phyloP scores from a whole-genome alignment of 805 yeast species.

The Maudiozyma pseudohumilis region DNA sequence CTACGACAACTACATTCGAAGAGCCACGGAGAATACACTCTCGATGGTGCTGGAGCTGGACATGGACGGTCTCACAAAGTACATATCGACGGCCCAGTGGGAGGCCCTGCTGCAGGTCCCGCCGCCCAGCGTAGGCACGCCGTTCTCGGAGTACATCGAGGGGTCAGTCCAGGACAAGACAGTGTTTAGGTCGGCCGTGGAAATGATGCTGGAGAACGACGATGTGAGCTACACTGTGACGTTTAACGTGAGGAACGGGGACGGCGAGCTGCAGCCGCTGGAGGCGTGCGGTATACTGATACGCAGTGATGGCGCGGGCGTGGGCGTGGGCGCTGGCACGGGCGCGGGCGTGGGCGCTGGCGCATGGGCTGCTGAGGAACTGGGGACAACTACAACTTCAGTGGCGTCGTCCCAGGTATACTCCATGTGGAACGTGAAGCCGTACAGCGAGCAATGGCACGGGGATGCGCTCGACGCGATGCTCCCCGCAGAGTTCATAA shows the following conservation, averaged over 20 bases:
- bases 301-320: too few relatives aligned
- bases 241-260: slow-evolving; percentile 36
- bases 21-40: slow-evolving; percentile 61
- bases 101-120: slow-evolving; percentile 63
- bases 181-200: slow-evolving; percentile 61
- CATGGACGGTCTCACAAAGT: slow-evolving; percentile 66
- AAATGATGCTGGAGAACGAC: slow-evolving; percentile 63
- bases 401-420: too few relatives aligned
- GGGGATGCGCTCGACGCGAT: slow-evolving; percentile 2
- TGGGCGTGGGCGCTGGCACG: too few relatives aligned
- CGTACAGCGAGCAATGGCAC: slow-evolving; percentile 38
- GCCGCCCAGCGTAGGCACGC: slow-evolving; percentile 19
- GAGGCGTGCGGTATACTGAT: slow-evolving; percentile 93
- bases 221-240: slow-evolving; percentile 61
- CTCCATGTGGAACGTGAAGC: slow-evolving; percentile 89
- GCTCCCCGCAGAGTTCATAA: slow-evolving; percentile 59
- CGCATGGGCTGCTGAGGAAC: slow-evolving; percentile 43
- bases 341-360: too few relatives aligned
- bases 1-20: slow-evolving; percentile 42
- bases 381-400: too few relatives aligned
- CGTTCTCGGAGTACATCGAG: slow-evolving; percentile 52
- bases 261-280: slow-evolving; percentile 56
- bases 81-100: slow-evolving; percentile 64
- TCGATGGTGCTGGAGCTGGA: slow-evolving; percentile 79
- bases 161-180: slow-evolving; percentile 55